Evolutionary conservation across 306 rosid species (phyloP), one percentile per base, ranked within the genome.

Genomic region (Lathyrus tuberosus): DNA sequence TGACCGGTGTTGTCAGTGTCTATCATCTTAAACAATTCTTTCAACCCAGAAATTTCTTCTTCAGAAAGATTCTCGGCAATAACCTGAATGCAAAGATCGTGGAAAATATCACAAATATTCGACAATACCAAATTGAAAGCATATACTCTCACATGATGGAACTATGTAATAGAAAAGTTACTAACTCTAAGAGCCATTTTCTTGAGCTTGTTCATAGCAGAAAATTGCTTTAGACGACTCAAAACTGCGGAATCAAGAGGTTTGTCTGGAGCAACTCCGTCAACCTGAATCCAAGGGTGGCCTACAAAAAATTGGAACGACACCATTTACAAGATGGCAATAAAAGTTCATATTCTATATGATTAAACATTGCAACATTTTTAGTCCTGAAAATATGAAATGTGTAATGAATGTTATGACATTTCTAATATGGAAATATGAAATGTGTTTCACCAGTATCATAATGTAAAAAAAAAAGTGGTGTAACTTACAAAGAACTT

Each of bases 251-350:
- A 77, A 70, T 86, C 97, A 69, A 91, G 87, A 74, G 89, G 87
- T 75, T 69, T 88, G 70, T 88, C 90, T n/a, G 81, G 84, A 66
- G 90, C 97, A 76, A 82, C 69, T 67, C 88, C 97, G 73, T 91
- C 86, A 70, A 77, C 80, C 76, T 81, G 93, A 80, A 88, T 79
- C 97, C 97, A 91, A 49, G 97, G 97, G 54, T 91, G 97, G 78
- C 88, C 96, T 91, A 71, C 67, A 79, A 63, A 59, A 61, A 72
- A 75, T 58, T 33, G 46, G 22, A 60, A 52, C 40, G 54, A 51
- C 16, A 5, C 59, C 51, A 66, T 51, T 28, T 14, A 74, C 63
- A 69, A 62, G 2, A 18, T 67, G 62, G 61, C 51, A n/a, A 53
- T 8, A 49, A 42, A 47, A 57, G 26, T 26, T 70, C 62, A 71